phyloP scores from a whole-genome alignment of 225 moss, liverwort and hornwort species.

The Physcomitrium patens region DNA sequence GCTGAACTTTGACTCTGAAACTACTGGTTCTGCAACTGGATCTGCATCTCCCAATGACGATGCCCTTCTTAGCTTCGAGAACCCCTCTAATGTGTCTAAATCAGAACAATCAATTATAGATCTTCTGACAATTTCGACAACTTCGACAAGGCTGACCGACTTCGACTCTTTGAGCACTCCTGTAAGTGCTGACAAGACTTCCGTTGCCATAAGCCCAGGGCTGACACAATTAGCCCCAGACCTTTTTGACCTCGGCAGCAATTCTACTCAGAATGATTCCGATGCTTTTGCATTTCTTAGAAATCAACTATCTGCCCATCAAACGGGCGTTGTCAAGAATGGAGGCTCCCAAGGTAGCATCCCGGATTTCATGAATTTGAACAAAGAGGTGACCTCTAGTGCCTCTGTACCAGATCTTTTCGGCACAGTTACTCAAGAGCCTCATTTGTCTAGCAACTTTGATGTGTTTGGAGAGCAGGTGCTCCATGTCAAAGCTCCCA shows the following conservation, averaged over 20 bases:
- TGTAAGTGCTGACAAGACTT: slow-evolving; percentile 28
- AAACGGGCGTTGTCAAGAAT: slow-evolving; percentile 28
- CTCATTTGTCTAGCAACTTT: slow-evolving; percentile 21
- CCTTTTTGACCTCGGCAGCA: slow-evolving; percentile 37
- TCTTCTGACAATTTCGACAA: slow-evolving; percentile 41
- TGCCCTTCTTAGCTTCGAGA: slow-evolving; percentile 32
- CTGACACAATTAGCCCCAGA: slow-evolving; percentile 46
- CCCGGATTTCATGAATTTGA: slow-evolving; percentile 42
- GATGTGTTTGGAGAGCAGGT: slow-evolving; percentile 25
- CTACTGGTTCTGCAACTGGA: slow-evolving; percentile 24
- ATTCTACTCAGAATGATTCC: slow-evolving; percentile 28
- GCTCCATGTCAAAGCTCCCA: slow-evolving; percentile 23
- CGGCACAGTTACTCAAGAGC: slow-evolving; percentile 27
- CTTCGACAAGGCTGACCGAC: slow-evolving; percentile 16
- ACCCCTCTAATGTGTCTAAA: slow-evolving; percentile 38
- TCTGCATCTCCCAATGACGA: slow-evolving; percentile 20
- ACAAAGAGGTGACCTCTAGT: slow-evolving; percentile 26
- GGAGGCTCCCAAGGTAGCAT: slow-evolving; percentile 27
- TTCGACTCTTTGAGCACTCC: slow-evolving; percentile 23
- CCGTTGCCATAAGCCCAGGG: slow-evolving; percentile 36
- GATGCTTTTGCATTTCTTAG: slow-evolving; percentile 37
- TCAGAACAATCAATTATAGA: slow-evolving; percentile 49
- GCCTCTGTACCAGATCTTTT: slow-evolving; percentile 41
- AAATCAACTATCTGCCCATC: slow-evolving; percentile 22
- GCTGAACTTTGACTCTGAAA: slow-evolving; percentile 48